Evolutionary conservation across 305 asterid genomes (phyloP).

Genomic region (Fraxinus dipetala): DNA sequence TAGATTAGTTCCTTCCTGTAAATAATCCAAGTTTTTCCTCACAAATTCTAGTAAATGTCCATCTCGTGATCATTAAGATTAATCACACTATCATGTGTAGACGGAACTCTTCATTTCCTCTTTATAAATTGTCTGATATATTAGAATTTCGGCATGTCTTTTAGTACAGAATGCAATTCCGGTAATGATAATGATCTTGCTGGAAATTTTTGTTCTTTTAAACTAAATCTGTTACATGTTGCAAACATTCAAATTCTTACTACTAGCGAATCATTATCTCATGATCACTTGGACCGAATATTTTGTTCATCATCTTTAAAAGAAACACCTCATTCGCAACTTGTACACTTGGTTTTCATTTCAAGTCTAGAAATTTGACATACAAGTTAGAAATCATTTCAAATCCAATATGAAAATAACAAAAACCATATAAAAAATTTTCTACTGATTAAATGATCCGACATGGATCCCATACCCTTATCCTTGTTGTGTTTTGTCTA

Average conservation of each 20-base stretch:
- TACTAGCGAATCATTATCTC: no score
- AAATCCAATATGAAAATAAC: neutral
- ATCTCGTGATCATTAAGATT: neutral
- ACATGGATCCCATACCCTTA: neutral
- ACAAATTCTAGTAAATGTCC: neutral
- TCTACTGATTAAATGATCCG: neutral
- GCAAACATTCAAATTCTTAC: no score
- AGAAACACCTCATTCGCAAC: neutral
- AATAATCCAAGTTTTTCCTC: neutral
- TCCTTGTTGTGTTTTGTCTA: neutral
- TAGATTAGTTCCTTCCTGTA: neutral
- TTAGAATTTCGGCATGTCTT: no score
- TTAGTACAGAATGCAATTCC: neutral
- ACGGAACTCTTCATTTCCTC: neutral
- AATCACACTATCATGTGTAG: neutral
- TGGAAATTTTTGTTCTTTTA: neutral
- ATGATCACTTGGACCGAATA: no score
- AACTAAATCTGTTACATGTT: no score
- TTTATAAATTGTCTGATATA: no score
- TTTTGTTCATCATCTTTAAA: neutral
- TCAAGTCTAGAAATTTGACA: neutral
- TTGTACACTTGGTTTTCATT: neutral
- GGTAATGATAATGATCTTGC: neutral
- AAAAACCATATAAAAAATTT: neutral
- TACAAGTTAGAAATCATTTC: neutral